Conservation (phyloP, 192 early-diverging fungal genomes). For the Diversispora eburnea region DNA sequence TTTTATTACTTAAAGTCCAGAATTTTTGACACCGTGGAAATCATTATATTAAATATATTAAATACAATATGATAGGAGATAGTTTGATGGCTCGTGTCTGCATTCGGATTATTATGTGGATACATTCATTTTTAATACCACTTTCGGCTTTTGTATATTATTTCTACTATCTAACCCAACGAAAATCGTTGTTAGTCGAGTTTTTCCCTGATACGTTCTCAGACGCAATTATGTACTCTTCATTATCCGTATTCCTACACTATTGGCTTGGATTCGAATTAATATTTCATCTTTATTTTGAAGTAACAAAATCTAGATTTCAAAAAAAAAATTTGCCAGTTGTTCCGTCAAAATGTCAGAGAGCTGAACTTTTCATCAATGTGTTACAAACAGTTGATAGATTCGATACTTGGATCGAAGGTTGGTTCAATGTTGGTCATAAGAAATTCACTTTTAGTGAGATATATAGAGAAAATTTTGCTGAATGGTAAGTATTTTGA, state of each 20-base stretch:
- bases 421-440: constrained; percentile 9
- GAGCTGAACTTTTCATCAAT: neutral
- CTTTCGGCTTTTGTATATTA: neutral
- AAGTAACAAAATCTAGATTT: constrained; percentile 1
- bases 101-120: neutral
- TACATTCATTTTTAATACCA: neutral
- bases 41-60: no score
- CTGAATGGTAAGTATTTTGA: constrained; percentile 10
- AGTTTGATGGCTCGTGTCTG: neutral
- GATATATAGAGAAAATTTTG: constrained; percentile 1
- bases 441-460: neutral
- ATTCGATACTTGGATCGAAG: constrained; percentile 13
- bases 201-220: neutral
- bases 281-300: constrained; percentile 2
- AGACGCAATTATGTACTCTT: neutral
- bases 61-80: neutral
- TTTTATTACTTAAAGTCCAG: no score
- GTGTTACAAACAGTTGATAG: neutral
- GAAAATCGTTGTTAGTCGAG: constrained; percentile 3
- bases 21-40: no score
- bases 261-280: constrained; percentile 15
- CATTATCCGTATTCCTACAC: neutral
- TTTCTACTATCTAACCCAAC: neutral
- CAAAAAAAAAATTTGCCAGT: constrained; percentile 2
- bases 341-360: neutral